Base-by-base conservation (phyloP, 805 yeast genomes). In the Scheffersomyces stipitis region DNA sequence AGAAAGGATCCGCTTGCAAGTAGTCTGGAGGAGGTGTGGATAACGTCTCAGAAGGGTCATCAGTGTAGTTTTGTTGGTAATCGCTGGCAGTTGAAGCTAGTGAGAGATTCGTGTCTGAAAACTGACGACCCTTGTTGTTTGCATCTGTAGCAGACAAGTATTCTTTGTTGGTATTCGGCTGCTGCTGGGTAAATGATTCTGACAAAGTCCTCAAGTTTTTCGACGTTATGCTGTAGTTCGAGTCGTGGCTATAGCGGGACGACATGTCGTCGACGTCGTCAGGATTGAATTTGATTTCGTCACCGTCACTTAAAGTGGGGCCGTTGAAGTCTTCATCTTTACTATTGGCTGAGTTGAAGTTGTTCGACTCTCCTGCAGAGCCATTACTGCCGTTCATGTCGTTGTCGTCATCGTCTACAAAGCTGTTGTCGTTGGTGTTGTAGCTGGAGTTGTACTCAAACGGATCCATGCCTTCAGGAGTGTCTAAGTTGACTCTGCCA, bases 401-500 rank as follows among this genome's bases (percentile, higher is more conserved):
- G 24, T 20, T 20, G 37, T 30, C 20, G 24, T 27, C 16, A 26
- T 18, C 5, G 18, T 33, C 28, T 15, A 29, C 17, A 14, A 16
- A 18, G 18, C 7, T 24, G 31, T 14, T 15, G 26, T 24, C 15
- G 13, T n/a, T 9, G 29, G 15, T 9, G n/a, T 16, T 17, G 22
- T 10, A 9, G 23, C 15, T 26, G 26, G 35, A 32, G 28, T 31
- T 35, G 15, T 22, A 44, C n/a, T 49, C 52, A 13, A 40, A 34
- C 7, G 45, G 35, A 15, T 54, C 60, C 13, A 48, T 34, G 20
- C 54, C 51, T n/a, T 55, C 62, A 12, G 52, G 49, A 7, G 60
- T 44, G 28, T 51, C 58, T 14, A 59, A 36, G 38, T 58, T 60
- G 26, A 51, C 48, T 30, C 52, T 59, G 2, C 73, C 72, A 37